phyloP scores from a whole-genome alignment of 2,329 filamentous ascomycete species.

The Pseudogymnoascus pannorum region DNA sequence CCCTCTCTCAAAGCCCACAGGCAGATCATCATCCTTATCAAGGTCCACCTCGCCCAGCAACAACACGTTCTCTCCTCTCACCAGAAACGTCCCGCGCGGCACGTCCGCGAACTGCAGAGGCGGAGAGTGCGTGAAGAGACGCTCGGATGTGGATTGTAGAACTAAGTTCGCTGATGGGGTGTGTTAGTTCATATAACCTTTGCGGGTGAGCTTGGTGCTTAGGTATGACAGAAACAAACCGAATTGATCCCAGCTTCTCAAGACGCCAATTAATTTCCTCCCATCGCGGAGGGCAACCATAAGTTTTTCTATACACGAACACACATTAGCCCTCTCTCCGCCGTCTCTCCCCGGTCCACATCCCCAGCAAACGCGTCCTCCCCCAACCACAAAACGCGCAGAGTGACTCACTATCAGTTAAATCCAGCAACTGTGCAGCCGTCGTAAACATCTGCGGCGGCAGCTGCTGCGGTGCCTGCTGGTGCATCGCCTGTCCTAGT shows the following conservation, averaged over 20 bases:
- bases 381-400: not conserved
- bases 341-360: slow-evolving; percentile 8
- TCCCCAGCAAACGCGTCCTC: not conserved
- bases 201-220: no score
- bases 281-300: slow-evolving; percentile 88
- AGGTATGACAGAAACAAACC: no score
- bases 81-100: slow-evolving; percentile 77
- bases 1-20: slow-evolving; percentile 57
- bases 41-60: slow-evolving; percentile 93
- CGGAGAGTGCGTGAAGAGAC: slow-evolving; percentile 56
- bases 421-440: slow-evolving; percentile 85
- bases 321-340: slow-evolving; percentile 22
- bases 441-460: slow-evolving; percentile 98
- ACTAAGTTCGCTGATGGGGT: slow-evolving; percentile 80
- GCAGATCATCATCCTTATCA: slow-evolving; percentile 86
- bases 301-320: slow-evolving; percentile 68
- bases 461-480: slow-evolving; percentile 48
- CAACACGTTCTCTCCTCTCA: slow-evolving; percentile 94
- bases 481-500: slow-evolving; percentile 15
- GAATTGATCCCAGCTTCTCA: slow-evolving; percentile 97
- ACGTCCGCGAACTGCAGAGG: slow-evolving; percentile 72
- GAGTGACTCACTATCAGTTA: slow-evolving; percentile 80
- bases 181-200: slow-evolving; percentile 14
- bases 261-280: slow-evolving; percentile 83
- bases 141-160: slow-evolving; percentile 84